A percentile compares a stretch with the other conserved stretches of the same genome.
These are phyloP conservation scores for Ceratocystis colombiana DNA, from an alignment of 2,329 filamentous ascomycete species.

Conservation along the genomic window DNA sequence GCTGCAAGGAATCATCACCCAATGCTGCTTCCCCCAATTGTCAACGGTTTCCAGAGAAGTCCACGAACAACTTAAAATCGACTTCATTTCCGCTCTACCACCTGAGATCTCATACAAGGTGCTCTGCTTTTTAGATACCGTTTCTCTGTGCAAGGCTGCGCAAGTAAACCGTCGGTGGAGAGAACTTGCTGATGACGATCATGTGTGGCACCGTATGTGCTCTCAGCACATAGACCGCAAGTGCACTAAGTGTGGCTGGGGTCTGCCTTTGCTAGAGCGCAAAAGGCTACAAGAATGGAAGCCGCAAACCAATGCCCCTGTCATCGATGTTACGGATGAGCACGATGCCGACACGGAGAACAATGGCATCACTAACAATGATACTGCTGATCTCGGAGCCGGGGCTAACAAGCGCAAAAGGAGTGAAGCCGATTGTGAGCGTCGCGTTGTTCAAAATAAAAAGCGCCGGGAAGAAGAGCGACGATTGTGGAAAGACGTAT, in stretches of 20 bases:
- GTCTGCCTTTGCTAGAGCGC: conserved; percentile 76
- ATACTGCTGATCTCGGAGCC: neutral
- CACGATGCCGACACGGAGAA: conserved; percentile 27
- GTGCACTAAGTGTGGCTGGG: conserved; percentile 93
- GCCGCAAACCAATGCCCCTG: conserved; percentile 35
- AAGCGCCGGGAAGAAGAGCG: conserved; percentile 23
- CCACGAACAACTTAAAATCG: conserved; percentile 91
- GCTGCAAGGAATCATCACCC: conserved; percentile 88
- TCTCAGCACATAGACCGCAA: conserved; percentile 92
- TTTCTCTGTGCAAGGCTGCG: conserved; percentile 87
- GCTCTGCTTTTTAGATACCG: conserved; percentile 82
- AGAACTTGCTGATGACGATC: conserved; percentile 85
- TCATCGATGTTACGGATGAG: conserved; percentile 22
- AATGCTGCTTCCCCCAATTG: conserved; percentile 95
- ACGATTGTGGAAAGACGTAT: conserved; percentile 82
- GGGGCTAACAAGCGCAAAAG: conserved; percentile 22
- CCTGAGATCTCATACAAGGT: conserved; percentile 90
- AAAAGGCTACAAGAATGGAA: conserved; percentile 81
- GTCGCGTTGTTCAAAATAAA: conserved; percentile 22
- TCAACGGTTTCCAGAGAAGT: conserved; percentile 86
- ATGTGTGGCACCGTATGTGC: conserved; percentile 96
- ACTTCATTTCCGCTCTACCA: conserved; percentile 83
- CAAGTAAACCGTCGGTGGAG: conserved; percentile 88
- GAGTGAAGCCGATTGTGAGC: conserved; percentile 22
- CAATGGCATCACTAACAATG: neutral